Conservation (phyloP, 176 grass and related monocot species). For the Pontederia crassipes region DNA sequence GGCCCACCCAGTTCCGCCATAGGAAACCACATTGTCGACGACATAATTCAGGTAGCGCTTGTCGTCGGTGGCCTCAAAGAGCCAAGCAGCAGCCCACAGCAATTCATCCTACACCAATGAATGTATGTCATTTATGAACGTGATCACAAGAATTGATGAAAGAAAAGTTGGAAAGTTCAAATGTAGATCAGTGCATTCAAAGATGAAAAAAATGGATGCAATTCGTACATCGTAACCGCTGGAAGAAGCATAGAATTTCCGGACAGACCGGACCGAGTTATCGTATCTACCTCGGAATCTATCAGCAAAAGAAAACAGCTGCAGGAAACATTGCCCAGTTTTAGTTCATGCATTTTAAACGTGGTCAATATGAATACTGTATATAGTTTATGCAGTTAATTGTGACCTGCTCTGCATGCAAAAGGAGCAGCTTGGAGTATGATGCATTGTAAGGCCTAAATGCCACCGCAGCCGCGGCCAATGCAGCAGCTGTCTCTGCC, state of each 20-base stretch:
- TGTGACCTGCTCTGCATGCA: constrained; percentile 68
- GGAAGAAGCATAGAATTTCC: constrained; percentile 79
- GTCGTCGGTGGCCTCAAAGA: constrained; percentile 70
- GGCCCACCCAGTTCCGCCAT: constrained; percentile 75
- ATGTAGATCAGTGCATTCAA: neutral
- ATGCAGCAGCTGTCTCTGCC: constrained; percentile 61
- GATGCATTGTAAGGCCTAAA: constrained; percentile 67
- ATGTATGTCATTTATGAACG: neutral
- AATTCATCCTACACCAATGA: constrained; percentile 54
- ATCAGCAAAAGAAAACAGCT: constrained; percentile 83
- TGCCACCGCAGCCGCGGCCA: constrained; percentile 53
- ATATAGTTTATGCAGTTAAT: neutral
- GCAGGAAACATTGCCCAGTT: neutral
- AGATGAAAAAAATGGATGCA: neutral
- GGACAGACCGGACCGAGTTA: constrained; percentile 35
- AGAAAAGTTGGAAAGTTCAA: too few species aligned
- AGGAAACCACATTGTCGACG: constrained; percentile 35
- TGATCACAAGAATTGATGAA: neutral
- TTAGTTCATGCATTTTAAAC: neutral
- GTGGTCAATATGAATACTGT: neutral
- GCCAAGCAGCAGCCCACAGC: constrained; percentile 78
- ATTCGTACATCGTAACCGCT: constrained; percentile 50
- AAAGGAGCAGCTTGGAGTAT: constrained; percentile 59
- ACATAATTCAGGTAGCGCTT: constrained; percentile 55
- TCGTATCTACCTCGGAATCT: constrained; percentile 72